These are phyloP conservation scores for Baorangia bicolor DNA, from an alignment of 768 basidiomycete genomes.

Conservation along the genomic window DNA sequence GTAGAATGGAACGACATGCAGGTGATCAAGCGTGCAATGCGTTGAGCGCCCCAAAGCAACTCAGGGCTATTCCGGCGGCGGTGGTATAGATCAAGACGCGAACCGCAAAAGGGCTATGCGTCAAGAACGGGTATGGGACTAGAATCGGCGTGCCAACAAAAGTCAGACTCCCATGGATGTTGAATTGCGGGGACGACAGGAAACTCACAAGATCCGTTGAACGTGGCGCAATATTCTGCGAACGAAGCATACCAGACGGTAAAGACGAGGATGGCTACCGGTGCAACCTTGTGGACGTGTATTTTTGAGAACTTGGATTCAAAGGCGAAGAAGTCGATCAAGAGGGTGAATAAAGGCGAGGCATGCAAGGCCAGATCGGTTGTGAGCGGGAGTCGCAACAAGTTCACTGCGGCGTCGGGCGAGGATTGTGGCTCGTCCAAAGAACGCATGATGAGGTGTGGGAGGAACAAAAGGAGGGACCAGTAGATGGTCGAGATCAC, in stretches of 20 bases:
- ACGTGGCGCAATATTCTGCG: constrained; percentile 64
- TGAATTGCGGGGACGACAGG: background rate
- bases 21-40: constrained; percentile 42
- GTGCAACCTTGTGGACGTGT: constrained; percentile 14
- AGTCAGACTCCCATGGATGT: background rate
- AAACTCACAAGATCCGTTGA: constrained; percentile 61
- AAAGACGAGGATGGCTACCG: constrained; percentile 20
- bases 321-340: constrained; percentile 67
- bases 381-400: constrained; percentile 46
- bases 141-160: background rate
- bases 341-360: constrained; percentile 53
- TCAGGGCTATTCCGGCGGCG: constrained; percentile 49
- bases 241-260: constrained; percentile 56
- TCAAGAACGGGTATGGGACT: constrained; percentile 89
- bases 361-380: constrained; percentile 69
- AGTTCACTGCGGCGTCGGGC: background rate
- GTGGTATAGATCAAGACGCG: constrained; percentile 61
- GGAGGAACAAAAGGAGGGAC: constrained; percentile 55
- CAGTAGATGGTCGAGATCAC: constrained; percentile 66
- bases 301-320: constrained; percentile 52
- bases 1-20: background rate
- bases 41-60: constrained; percentile 61
- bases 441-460: constrained; percentile 53
- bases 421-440: background rate
- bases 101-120: constrained; percentile 47